These are phyloP conservation scores for Daldinia decipiens DNA, from an alignment of 495 filamentous ascomycete genomes.

Conservation along the genomic window DNA sequence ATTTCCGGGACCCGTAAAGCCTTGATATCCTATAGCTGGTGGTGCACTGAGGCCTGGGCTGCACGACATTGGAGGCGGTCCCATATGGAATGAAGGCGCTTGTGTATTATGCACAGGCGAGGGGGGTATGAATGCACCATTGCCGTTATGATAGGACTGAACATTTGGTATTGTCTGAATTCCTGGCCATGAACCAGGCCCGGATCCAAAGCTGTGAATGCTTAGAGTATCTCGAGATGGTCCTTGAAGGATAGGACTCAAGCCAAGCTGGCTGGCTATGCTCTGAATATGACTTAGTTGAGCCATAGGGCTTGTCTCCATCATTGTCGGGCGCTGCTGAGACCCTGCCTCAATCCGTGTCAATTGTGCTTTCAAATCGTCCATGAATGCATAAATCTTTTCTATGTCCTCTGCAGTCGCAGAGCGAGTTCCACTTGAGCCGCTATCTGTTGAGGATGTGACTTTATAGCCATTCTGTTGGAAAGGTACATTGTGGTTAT, in stretches of 20 bases:
- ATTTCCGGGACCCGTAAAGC: background rate
- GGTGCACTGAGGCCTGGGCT: background rate
- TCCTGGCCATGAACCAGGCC: background rate
- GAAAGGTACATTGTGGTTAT: background rate
- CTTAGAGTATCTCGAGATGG: background rate
- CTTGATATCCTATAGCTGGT: background rate
- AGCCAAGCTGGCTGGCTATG: background rate
- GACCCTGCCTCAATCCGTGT: conserved; percentile 11
- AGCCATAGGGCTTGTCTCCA: background rate
- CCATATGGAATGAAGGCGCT: background rate
- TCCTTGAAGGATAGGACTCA: background rate
- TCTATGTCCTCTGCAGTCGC: background rate
- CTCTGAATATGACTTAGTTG: conserved; percentile 2
- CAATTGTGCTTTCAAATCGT: conserved; percentile 1
- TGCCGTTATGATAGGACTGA: background rate
- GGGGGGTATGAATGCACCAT: background rate
- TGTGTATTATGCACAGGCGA: background rate
- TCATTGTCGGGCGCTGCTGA: background rate
- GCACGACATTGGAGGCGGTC: background rate
- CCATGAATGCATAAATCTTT: background rate
- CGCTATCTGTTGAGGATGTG: background rate
- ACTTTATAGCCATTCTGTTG: background rate
- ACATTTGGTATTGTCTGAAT: background rate
- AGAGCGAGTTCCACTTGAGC: background rate
- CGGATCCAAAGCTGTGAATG: background rate